Evolutionary conservation across 352 stramenopile species (phyloP).

Genomic region (Phytopythium chamaehyphon): DNA sequence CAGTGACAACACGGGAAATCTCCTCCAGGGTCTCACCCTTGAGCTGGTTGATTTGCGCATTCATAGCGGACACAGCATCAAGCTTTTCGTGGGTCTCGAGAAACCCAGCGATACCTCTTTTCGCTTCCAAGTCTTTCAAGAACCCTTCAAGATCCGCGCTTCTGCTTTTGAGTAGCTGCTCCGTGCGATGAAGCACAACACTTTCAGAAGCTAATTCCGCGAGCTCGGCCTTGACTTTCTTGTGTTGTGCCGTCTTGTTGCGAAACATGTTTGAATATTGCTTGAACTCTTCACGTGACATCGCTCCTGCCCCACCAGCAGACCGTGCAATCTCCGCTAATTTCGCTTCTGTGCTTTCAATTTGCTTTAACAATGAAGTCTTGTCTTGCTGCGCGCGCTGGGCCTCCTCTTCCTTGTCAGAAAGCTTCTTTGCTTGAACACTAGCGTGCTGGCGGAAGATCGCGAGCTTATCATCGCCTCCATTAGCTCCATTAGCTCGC

Average conservation of each 20-base stretch:
- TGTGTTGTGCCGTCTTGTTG: constrained; percentile 92
- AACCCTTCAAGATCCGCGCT: constrained; percentile 84
- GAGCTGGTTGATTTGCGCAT: constrained; percentile 85
- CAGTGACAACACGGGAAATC: constrained; percentile 88
- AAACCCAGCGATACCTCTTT: constrained; percentile 84
- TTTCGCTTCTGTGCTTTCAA: constrained; percentile 71
- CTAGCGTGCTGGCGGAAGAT: constrained; percentile 90
- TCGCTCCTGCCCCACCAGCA: constrained; percentile 52
- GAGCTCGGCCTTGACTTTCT: constrained; percentile 88
- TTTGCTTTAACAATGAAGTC: constrained; percentile 47
- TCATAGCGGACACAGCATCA: constrained; percentile 85
- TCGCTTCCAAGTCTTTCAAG: constrained; percentile 75
- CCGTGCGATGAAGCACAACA: constrained; percentile 89
- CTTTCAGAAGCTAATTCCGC: constrained; percentile 79
- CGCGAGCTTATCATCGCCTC: constrained; percentile 87
- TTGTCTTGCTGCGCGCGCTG: constrained; percentile 65
- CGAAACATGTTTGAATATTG: constrained; percentile 85
- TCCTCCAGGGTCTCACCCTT: constrained; percentile 93
- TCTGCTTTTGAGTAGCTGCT: constrained; percentile 88
- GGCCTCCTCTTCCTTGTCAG: constrained; percentile 87
- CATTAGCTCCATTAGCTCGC: constrained; percentile 23
- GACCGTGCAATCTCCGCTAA: constrained; percentile 38
- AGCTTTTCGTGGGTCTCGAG: constrained; percentile 86
- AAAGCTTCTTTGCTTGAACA: constrained; percentile 85
- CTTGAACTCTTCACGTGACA: constrained; percentile 89